Percentiles rank a stretch among this genome's conserved stretches.
Conservation (phyloP, 192 early-diverging fungal species). For the Backusella liffmaniae region DNA sequence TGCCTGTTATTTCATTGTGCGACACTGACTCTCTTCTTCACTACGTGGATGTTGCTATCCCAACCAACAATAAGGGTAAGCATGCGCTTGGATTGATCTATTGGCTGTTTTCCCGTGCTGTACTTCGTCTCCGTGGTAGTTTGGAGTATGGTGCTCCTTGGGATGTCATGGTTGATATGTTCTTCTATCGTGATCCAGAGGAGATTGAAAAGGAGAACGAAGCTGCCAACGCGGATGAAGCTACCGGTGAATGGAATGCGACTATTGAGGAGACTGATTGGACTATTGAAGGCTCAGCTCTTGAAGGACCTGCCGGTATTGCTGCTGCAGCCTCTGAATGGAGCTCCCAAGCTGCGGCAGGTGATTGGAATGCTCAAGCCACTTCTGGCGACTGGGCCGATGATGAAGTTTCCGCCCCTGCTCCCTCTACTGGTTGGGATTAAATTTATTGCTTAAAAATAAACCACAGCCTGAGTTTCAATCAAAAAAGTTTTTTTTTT, state of each 20-base stretch:
- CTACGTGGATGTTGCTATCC: constrained; percentile 96
- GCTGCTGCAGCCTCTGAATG: constrained; percentile 31
- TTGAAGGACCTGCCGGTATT: constrained; percentile 37
- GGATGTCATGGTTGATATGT: constrained; percentile 99
- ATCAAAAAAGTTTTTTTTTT: background rate
- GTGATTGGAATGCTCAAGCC: constrained; percentile 24
- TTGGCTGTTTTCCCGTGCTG: constrained; percentile 96
- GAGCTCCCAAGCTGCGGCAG: constrained; percentile 1
- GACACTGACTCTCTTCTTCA: constrained; percentile 94
- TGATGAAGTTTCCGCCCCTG: constrained; percentile 9
- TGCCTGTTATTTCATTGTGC: constrained; percentile 97
- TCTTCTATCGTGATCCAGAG: constrained; percentile 98
- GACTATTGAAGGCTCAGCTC: constrained; percentile 58
- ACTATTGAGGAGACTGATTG: constrained; percentile 48
- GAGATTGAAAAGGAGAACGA: constrained; percentile 94
- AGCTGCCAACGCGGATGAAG: constrained; percentile 29
- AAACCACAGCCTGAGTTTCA: background rate
- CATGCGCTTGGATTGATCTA: constrained; percentile 96
- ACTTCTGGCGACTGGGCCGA: constrained; percentile 28
- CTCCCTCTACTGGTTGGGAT: constrained; percentile 19
- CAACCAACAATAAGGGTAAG: constrained; percentile 99
- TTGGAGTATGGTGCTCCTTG: constrained; percentile 81
- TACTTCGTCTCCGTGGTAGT: constrained; percentile 93
- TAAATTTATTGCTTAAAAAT: background rate
- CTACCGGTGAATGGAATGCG: constrained; percentile 37